Evolutionary conservation across 2,329 filamentous ascomycete genomes (phyloP), one percentile per base, ranked within the genome.

Genomic region (Aspergillus novofumigatus): DNA sequence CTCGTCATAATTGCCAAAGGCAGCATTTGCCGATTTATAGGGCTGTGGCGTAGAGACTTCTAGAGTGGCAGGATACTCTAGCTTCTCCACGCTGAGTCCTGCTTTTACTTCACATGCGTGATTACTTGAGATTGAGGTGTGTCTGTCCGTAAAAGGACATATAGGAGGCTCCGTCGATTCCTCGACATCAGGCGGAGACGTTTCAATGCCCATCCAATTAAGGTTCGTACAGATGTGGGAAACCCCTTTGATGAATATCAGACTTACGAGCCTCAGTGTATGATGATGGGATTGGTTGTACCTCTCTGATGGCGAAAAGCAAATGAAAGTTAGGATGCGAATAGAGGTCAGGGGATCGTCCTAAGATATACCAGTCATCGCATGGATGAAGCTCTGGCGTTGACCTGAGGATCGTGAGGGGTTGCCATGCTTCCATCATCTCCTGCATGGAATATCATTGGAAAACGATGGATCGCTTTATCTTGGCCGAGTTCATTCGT

Each of bases 131-230:
- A 64, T 55, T 56, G 56, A 56, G 57, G 45, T 56, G 54, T 63
- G 57, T 62, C 68, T 60, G 61, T 64, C 60, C 61, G 62, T 62
- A 60, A 63, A 70, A 69, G 65, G 61, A 73, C 68, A 67, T 69
- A 72, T 72, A 72, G 72, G 71, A 61, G 71, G 71, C 54, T 75
- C 72, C 53, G 72, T 72, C 72, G 72, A 71, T 69, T 75, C 72
- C 67, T 75, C 72, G 72, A 75, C 72, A 71, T 74, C 72, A 61
- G 65, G 66, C 49, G 62, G 68, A 57, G 65, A 65, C 54, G 62
- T 72, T 64, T 74, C 72, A 67, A 71, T 70, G 71, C 72, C 72
- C 72, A 75, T 75, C 73, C 72, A 74, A 74, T 68, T 56, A 50
- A 55, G 44, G 54, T 47, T 25, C 20, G 44, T 49, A 35, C 38